A percentile compares a stretch with the other conserved stretches of the same genome.
phyloP scores from a whole-genome alignment of 208 protist genomes.

The Spongospora subterranea region DNA sequence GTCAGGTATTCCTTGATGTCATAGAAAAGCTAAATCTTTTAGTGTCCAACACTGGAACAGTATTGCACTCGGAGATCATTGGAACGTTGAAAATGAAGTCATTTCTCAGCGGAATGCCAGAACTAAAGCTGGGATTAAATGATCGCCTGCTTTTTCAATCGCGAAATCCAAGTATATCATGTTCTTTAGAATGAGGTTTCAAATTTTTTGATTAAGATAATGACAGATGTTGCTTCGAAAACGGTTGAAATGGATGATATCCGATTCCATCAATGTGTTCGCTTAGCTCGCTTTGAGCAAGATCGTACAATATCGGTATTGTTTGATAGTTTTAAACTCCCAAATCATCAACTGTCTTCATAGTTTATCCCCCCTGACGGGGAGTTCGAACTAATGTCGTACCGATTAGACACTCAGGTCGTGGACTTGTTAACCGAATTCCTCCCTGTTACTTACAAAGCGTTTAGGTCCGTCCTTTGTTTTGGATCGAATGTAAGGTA shows the following conservation, averaged over 20 bases:
- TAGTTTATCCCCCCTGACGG: constrained; percentile 82
- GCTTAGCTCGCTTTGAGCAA: constrained; percentile 85
- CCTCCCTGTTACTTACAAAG: neutral
- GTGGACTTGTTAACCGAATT: neutral
- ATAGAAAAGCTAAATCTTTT: constrained; percentile 89
- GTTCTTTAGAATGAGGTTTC: neutral
- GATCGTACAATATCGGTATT: constrained; percentile 85
- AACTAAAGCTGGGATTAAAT: constrained; percentile 89
- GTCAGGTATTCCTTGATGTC: constrained; percentile 87
- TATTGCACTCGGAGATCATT: constrained; percentile 86
- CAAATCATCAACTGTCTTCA: neutral
- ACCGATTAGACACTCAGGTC: constrained; percentile 69
- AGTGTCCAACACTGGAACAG: constrained; percentile 78
- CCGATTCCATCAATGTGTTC: constrained; percentile 91
- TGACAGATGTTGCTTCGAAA: constrained; percentile 58
- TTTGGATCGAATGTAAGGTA: constrained; percentile 59
- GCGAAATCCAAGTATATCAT: constrained; percentile 43
- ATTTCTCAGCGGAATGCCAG: constrained; percentile 88
- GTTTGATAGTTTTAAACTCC: neutral
- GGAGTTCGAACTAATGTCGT: constrained; percentile 94
- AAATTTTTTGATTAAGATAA: neutral
- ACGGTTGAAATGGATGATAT: constrained; percentile 88
- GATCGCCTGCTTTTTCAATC: constrained; percentile 85
- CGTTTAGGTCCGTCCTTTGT: constrained; percentile 55
- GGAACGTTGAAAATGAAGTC: constrained; percentile 85